These are phyloP conservation scores for Fusarium verrucosum DNA, from an alignment of 2,329 filamentous ascomycete species.

Conservation along the genomic window DNA sequence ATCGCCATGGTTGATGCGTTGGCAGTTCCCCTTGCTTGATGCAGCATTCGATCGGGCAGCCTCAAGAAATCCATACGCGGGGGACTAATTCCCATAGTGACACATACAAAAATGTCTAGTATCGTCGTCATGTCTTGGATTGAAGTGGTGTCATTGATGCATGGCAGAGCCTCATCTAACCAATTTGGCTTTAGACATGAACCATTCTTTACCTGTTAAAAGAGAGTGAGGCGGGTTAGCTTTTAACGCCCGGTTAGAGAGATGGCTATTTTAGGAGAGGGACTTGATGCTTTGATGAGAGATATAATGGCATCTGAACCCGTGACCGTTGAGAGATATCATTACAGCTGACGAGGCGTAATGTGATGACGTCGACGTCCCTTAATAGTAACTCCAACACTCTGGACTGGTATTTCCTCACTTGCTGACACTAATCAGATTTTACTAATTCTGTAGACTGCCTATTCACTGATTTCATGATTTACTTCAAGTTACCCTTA, in stretches of 20 bases:
- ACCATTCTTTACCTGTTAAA: constrained; percentile 9
- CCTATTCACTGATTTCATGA: not conserved
- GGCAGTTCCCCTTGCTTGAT: not conserved
- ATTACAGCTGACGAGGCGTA: not conserved
- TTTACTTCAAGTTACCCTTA: not conserved
- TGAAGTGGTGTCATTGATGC: constrained; percentile 21
- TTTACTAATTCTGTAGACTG: not conserved
- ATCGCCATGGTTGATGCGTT: constrained; percentile 4
- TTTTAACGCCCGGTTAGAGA: constrained; percentile 14
- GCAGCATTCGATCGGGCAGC: constrained; percentile 9
- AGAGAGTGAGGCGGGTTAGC: no score
- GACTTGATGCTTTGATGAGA: not conserved
- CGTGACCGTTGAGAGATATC: not conserved
- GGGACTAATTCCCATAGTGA: not conserved
- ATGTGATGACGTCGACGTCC: not conserved
- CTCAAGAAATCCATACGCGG: not conserved
- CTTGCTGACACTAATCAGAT: not conserved
- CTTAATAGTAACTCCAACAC: not conserved
- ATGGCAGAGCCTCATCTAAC: constrained; percentile 33
- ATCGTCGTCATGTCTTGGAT: not conserved
- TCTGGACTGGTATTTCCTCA: not conserved
- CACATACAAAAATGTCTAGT: not conserved
- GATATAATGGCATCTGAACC: not conserved
- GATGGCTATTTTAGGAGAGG: not conserved
- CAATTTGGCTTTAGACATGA: constrained; percentile 27